These are phyloP conservation scores for Huntiella bhutanensis DNA, from an alignment of 2,329 filamentous ascomycete species.

Conservation along the genomic window DNA sequence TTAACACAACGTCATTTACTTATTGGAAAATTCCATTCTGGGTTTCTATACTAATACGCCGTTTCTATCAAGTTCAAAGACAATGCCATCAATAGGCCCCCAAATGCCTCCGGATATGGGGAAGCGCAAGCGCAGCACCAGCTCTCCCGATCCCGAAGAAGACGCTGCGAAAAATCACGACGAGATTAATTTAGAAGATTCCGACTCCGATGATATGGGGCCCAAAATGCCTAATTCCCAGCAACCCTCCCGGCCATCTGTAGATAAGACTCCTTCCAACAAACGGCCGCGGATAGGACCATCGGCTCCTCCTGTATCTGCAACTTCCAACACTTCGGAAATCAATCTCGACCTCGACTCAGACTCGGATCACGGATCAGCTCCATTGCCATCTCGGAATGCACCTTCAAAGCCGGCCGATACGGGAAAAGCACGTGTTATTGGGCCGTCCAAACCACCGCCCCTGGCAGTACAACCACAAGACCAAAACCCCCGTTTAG, in stretches of 20 bases:
- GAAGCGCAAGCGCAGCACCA: conserved; percentile 39
- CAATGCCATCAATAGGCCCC: conserved; percentile 52
- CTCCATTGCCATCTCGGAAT: too few species aligned
- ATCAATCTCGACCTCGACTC: conserved; percentile 19
- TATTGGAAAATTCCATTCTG: background rate
- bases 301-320: conserved; percentile 11
- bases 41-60: background rate
- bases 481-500: background rate
- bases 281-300: conserved; percentile 15
- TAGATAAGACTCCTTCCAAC: background rate
- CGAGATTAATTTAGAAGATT: conserved; percentile 26
- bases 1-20: background rate
- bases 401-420: too few species aligned
- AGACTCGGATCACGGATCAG: conserved; percentile 19
- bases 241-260: background rate
- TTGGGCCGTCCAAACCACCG: background rate
- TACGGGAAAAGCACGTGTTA: too few species aligned
- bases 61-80: background rate
- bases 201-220: conserved; percentile 24
- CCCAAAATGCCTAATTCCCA: conserved; percentile 18
- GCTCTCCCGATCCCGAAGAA: conserved; percentile 25
- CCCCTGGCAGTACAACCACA: conserved; percentile 2
- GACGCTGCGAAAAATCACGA: conserved; percentile 17
- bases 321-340: conserved; percentile 19
- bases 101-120: conserved; percentile 47